A percentile compares a stretch with the other conserved stretches of the same genome.
Conservation (phyloP, 2,329 filamentous ascomycete genomes). For the Trichoderma sp. region DNA sequence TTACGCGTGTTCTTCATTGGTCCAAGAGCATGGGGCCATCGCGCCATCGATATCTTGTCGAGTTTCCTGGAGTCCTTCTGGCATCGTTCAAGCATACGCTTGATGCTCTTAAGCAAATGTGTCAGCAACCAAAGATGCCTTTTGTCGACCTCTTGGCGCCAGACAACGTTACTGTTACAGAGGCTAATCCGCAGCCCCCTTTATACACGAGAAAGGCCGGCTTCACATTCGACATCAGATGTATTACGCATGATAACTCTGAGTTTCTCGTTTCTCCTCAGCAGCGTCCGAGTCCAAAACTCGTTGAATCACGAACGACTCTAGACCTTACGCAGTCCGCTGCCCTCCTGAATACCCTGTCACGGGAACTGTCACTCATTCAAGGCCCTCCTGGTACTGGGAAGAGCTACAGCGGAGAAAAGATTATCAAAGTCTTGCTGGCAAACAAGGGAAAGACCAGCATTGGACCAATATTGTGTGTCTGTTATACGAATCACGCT, state of each 20-base stretch:
- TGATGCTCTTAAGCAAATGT: slow-evolving; percentile 54
- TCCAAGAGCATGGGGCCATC: slow-evolving; percentile 24
- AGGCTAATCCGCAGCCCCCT: slow-evolving; percentile 43
- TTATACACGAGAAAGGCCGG: slow-evolving; percentile 47
- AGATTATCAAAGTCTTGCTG: slow-evolving; percentile 56
- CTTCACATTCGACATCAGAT: slow-evolving; percentile 45
- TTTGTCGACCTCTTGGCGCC: slow-evolving; percentile 49
- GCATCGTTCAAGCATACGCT: slow-evolving; percentile 58
- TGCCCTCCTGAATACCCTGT: slow-evolving; percentile 54
- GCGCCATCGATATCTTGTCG: slow-evolving; percentile 44
- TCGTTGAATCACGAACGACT: slow-evolving; percentile 36
- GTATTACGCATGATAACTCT: slow-evolving; percentile 8
- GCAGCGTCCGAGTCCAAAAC: slow-evolving; percentile 22
- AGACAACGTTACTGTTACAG: slow-evolving; percentile 19
- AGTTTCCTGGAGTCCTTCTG: slow-evolving; percentile 61
- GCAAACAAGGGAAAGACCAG: slow-evolving; percentile 38
- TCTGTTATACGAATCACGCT: slow-evolving; percentile 47
- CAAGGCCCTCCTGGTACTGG: slow-evolving; percentile 72
- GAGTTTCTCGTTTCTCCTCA: slow-evolving; percentile 26
- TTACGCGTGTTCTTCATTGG: slow-evolving; percentile 32
- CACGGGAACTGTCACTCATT: slow-evolving; percentile 56
- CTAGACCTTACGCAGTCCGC: slow-evolving; percentile 53
- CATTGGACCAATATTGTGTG: slow-evolving; percentile 51
- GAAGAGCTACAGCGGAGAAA: slow-evolving; percentile 60
- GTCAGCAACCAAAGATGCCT: slow-evolving; percentile 42